A percentile compares a stretch with the other conserved stretches of the same genome.
phyloP scores from a whole-genome alignment of 129 eudicot species.

The Lonicera japonica region DNA sequence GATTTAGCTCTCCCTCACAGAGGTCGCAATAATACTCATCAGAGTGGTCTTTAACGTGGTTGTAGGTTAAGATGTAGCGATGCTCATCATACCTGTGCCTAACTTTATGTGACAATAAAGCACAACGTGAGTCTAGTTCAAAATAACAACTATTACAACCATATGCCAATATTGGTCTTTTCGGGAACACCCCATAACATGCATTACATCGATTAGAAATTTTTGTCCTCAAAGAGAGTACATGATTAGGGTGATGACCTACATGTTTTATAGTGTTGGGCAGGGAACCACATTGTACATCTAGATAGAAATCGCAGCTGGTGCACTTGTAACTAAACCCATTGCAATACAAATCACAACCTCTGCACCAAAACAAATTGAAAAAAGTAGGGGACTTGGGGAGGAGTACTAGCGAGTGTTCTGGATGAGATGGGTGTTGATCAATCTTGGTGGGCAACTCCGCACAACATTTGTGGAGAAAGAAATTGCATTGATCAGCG shows the following conservation, averaged over 20 bases:
- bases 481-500: too few species aligned
- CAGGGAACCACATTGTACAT: not conserved
- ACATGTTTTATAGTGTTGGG: too few species aligned
- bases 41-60: not conserved
- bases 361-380: not conserved
- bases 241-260: too few species aligned
- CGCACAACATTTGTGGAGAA: too few species aligned
- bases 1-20: constrained; percentile 1
- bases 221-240: too few species aligned
- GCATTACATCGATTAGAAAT: too few species aligned
- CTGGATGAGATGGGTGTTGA: too few species aligned
- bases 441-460: too few species aligned
- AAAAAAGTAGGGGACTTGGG: too few species aligned
- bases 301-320: not conserved
- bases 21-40: constrained; percentile 7
- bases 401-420: too few species aligned
- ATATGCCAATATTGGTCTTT: not conserved
- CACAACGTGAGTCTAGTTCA: not conserved
- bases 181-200: not conserved
- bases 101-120: not conserved
- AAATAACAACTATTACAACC: not conserved
- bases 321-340: not conserved
- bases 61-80: not conserved
- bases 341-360: not conserved
- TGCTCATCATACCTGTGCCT: constrained; percentile 2